These are phyloP conservation scores for Forsythia viridissima DNA, from an alignment of 257 asterid genomes.

Conservation along the genomic window DNA sequence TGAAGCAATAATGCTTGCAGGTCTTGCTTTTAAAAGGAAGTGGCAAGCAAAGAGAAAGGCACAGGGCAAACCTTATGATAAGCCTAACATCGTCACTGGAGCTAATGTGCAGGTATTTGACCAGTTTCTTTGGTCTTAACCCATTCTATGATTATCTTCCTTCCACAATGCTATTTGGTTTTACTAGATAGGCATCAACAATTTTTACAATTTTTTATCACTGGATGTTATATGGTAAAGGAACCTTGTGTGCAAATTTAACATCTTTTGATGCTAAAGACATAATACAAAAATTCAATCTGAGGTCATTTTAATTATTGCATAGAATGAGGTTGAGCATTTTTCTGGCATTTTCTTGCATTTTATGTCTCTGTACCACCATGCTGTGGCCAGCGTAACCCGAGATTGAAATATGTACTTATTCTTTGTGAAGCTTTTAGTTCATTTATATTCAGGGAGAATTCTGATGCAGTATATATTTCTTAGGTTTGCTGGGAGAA, in stretches of 20 bases:
- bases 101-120: constrained; percentile 65
- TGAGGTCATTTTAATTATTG: not conserved
- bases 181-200: not conserved
- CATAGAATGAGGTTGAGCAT: not conserved
- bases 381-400: not conserved
- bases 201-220: not conserved
- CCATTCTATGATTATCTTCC: not conserved
- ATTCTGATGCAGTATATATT: not conserved
- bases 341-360: not conserved
- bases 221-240: not conserved
- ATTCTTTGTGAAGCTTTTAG: not conserved
- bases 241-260: not conserved
- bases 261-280: not conserved
- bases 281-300: not conserved
- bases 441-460: not conserved
- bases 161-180: not conserved
- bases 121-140: not conserved
- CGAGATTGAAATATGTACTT: too few species aligned
- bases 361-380: not conserved
- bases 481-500: constrained; percentile 81
- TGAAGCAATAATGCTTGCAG: constrained; percentile 87
- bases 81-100: constrained; percentile 74
- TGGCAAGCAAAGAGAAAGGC: constrained; percentile 76
- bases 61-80: constrained; percentile 51
- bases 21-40: constrained; percentile 81